A percentile compares a stretch with the other conserved stretches of the same genome.
Conservation (phyloP, 2,329 filamentous ascomycete species). For the Sporothrix phasma region DNA sequence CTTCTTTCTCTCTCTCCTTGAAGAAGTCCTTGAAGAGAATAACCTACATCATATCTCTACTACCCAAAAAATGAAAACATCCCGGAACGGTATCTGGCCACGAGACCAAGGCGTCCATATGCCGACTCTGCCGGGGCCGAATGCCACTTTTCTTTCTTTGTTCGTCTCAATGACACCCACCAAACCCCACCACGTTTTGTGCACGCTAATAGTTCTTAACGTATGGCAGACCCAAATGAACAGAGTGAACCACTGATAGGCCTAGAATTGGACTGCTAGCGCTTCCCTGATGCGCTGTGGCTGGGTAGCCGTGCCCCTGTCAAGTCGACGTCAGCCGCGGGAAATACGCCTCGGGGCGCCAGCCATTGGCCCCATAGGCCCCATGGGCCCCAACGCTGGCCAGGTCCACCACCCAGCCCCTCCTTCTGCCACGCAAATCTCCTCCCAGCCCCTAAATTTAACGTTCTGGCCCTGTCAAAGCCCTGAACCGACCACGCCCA, state of each 20-base stretch:
- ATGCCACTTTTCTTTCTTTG: not conserved
- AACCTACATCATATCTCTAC: no score
- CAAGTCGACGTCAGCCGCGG: not conserved
- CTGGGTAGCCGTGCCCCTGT: not conserved
- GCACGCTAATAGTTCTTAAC: no score
- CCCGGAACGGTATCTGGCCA: not conserved
- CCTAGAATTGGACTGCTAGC: not conserved
- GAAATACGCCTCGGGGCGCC: not conserved
- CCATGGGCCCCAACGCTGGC: no score
- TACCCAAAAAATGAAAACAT: no score
- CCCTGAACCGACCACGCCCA: not conserved
- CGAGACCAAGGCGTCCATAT: not conserved
- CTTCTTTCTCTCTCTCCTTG: not conserved
- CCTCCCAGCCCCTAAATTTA: not conserved
- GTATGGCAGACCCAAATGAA: no score
- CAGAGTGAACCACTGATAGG: no score
- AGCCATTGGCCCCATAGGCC: constrained; percentile 1
- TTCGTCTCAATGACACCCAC: no score
- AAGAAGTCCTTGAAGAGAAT: no score
- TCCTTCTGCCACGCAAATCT: not conserved
- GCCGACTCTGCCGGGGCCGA: not conserved
- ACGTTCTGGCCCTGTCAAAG: not conserved
- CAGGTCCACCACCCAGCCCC: not conserved
- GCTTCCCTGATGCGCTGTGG: not conserved
- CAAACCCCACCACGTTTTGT: no score